Conservation (phyloP, 1,139 yeast species). For the Yamadazyma songkhlaensis region DNA sequence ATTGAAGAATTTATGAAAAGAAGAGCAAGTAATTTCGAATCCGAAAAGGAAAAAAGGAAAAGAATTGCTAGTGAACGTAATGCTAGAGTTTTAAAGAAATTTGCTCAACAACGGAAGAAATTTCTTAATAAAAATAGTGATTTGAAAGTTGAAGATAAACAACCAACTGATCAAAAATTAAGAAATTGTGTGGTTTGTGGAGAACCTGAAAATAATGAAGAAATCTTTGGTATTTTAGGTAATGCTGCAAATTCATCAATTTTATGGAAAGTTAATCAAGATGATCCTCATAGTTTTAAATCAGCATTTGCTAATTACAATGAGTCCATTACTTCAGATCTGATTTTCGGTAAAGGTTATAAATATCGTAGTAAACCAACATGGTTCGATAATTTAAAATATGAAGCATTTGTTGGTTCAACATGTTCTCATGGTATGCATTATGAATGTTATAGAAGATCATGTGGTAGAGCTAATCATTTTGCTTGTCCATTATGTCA, state of each 20-base stretch:
- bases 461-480: constrained; percentile 26
- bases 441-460: constrained; percentile 45
- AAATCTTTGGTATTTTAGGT: constrained; percentile 56
- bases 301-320: constrained; percentile 29
- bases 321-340: constrained; percentile 13
- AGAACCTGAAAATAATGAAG: constrained; percentile 44
- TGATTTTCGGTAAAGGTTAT: constrained; percentile 28
- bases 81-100: constrained; percentile 38
- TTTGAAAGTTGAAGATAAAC: constrained; percentile 8
- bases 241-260: constrained; percentile 33
- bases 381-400: constrained; percentile 10
- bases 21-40: constrained; percentile 24
- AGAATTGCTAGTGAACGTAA: constrained; percentile 38
- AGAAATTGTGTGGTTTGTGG: constrained; percentile 68
- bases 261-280: constrained; percentile 49
- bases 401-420: constrained; percentile 36
- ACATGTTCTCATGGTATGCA: constrained; percentile 77
- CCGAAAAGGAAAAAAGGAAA: constrained; percentile 45
- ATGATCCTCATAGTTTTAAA: constrained; percentile 9
- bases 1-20: constrained; percentile 39
- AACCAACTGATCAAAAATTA: constrained; percentile 10
- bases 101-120: constrained; percentile 40
- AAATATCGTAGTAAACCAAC: constrained; percentile 11
- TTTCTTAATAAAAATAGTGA: constrained; percentile 32
- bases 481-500: constrained; percentile 66